Evolutionary conservation across 441 rosid genomes (phyloP), one percentile per base, ranked within the genome.

Genomic region (Erodium texanum): DNA sequence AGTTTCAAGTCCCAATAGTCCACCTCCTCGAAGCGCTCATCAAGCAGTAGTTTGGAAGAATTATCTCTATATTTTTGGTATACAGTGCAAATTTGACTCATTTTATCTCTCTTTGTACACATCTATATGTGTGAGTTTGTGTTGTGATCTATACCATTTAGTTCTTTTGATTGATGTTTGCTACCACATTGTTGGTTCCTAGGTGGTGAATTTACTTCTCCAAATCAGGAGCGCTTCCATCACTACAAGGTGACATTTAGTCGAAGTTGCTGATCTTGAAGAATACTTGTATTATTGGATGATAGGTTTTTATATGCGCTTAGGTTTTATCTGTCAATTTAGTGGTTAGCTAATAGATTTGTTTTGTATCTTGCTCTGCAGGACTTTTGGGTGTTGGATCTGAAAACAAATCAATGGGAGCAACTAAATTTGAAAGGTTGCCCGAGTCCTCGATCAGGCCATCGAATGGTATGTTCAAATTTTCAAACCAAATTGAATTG

Each of bases 161-260:
- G 7, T 65, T 50, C 19, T 22, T 74, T 68, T 64, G 11, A 22
- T 22, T 58, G 15, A 20, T 58, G 24, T 58, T 20, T 58, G 27
- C n/a, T 45, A 56, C 27, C 65, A 22, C 12, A 65, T 38, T 20
- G 38, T 69, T 61, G 73, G 66, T 72, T 50, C 14, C 69, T 77
- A 91, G 97, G 99, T 80, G 97, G 99, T 74, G 99, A 93, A 70
- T 93, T 93, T 65, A 93, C 97, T 56, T 93, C 99, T 64, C 96
- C 97, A 61, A 91, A 89, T 82, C 97, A 93, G 80, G 97, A 93
- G 76, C 81, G 97, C 11, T 93, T 93, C 79, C 99, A 89, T 71
- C 99, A 91, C 78, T 93, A 93, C 83, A 93, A 89, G 95, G 99
- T 88, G 68, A 79, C 43, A 68, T 52, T 62, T 65, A 24, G 43